Conservation (phyloP, 768 basidiomycete species). For the Pluteus cervinus region DNA sequence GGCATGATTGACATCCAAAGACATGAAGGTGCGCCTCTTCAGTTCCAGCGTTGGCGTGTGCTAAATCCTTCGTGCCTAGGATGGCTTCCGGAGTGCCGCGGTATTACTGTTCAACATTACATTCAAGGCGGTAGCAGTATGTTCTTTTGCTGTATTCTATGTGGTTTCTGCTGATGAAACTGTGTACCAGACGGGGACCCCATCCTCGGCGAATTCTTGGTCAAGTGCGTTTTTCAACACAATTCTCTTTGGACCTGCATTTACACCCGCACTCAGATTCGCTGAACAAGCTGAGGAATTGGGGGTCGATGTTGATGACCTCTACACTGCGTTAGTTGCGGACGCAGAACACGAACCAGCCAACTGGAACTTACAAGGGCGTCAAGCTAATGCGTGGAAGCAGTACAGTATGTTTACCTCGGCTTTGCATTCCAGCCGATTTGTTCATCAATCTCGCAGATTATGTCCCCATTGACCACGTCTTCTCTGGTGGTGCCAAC, state of each 20-base stretch:
- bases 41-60: background rate
- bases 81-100: constrained; percentile 64
- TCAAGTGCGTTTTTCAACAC: constrained; percentile 30
- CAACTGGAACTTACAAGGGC: constrained; percentile 59
- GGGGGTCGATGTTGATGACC: constrained; percentile 39
- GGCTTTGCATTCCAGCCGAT: background rate
- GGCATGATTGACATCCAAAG: constrained; percentile 65
- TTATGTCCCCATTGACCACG: constrained; percentile 34
- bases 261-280: too few relatives aligned
- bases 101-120: constrained; percentile 43
- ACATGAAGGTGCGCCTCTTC: constrained; percentile 45
- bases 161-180: background rate
- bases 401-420: constrained; percentile 29
- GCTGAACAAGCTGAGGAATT: constrained; percentile 39
- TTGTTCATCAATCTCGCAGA: constrained; percentile 17
- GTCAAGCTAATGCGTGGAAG: constrained; percentile 55
- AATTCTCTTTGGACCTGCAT: background rate
- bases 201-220: constrained; percentile 58
- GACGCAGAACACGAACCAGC: constrained; percentile 53
- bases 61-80: constrained; percentile 25
- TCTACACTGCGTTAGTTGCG: constrained; percentile 52
- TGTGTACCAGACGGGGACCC: constrained; percentile 48
- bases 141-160: constrained; percentile 15
- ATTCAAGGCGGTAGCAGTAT: constrained; percentile 60
- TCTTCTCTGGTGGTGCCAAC: constrained; percentile 44